Conservation (phyloP, 176 grass and related monocot genomes). For the Oryza brachyantha region DNA sequence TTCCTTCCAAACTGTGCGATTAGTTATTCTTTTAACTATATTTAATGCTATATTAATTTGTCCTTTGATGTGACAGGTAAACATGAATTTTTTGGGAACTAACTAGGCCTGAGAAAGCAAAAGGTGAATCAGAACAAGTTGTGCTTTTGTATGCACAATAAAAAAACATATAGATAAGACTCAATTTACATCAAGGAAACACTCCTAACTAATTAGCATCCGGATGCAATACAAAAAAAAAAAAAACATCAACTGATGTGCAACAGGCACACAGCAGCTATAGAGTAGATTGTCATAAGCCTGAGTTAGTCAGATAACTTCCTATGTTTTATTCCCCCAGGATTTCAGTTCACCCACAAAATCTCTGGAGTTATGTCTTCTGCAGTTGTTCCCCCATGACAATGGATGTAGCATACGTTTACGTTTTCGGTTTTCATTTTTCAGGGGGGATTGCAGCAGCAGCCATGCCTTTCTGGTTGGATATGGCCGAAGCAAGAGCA, state of each 20-base stretch:
- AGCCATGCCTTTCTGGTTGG: constrained; percentile 50
- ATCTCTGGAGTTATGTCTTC: neutral
- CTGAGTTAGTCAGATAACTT: constrained; percentile 18
- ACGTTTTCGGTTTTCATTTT: constrained; percentile 38
- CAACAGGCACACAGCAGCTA: neutral
- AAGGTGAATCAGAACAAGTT: neutral
- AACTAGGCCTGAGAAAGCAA: too few species aligned
- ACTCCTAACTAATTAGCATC: neutral
- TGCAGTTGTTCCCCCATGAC: neutral
- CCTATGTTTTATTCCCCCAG: neutral
- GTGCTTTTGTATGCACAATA: constrained; percentile 19
- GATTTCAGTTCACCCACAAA: neutral
- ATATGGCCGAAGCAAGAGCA: constrained; percentile 68
- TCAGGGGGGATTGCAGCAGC: constrained; percentile 28
- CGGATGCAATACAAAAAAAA: neutral
- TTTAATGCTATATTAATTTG: too few species aligned
- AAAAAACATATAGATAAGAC: constrained; percentile 1
- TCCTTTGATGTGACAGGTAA: too few species aligned
- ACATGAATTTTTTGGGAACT: too few species aligned
- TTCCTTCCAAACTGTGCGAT: too few species aligned
- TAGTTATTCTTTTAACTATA: too few species aligned
- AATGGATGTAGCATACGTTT: constrained; percentile 10
- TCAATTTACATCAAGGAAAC: constrained; percentile 19
- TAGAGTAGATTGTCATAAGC: constrained; percentile 18
- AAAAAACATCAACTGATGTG: constrained; percentile 35